A percentile compares a stretch with the other conserved stretches of the same genome.
phyloP scores from a whole-genome alignment of 768 basidiomycete species.

The Auricularia heimuer region DNA sequence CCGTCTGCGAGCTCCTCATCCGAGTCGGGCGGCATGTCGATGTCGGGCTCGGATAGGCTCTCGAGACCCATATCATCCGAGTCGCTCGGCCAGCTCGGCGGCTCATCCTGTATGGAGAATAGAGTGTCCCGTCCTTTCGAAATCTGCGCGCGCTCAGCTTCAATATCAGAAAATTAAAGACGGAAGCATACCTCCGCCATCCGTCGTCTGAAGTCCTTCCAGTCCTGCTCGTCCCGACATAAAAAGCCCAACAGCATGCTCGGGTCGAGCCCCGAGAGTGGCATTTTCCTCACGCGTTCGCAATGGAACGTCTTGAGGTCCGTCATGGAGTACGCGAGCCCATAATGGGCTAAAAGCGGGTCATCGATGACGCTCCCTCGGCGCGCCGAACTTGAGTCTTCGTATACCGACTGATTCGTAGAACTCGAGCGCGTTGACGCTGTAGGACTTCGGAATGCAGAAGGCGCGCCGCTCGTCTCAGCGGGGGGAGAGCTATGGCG shows the following conservation, averaged over 20 bases:
- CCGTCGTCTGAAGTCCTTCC: slow-evolving; percentile 67
- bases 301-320: slow-evolving; percentile 91
- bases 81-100: slow-evolving; percentile 72
- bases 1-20: slow-evolving; percentile 16
- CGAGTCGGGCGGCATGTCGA: slow-evolving; percentile 42
- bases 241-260: slow-evolving; percentile 96
- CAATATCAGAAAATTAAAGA: slow-evolving; percentile 6
- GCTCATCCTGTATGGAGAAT: slow-evolving; percentile 82
- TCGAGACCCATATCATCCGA: slow-evolving; percentile 74
- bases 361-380: slow-evolving; percentile 28
- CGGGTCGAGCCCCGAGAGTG: slow-evolving; percentile 79
- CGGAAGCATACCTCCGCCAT: slow-evolving; percentile 51
- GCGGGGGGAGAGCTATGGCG: slow-evolving; percentile 33
- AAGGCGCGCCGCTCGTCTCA: slow-evolving; percentile 12
- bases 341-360: slow-evolving; percentile 50
- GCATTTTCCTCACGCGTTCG: slow-evolving; percentile 95
- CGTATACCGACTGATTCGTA: slow-evolving; percentile 7
- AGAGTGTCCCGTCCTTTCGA: slow-evolving; percentile 46
- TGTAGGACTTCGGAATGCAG: slow-evolving; percentile 13
- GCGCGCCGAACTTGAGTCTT: slow-evolving; percentile 14
- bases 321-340: slow-evolving; percentile 55
- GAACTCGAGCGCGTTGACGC: slow-evolving; percentile 31
- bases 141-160: slow-evolving; percentile 24
- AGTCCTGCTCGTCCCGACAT: slow-evolving; percentile 73
- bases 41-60: slow-evolving; percentile 69